Evolutionary conservation across 345 rosid genomes (phyloP), one percentile per base, ranked within the genome.

Genomic region (Sonneratia caseolaris): DNA sequence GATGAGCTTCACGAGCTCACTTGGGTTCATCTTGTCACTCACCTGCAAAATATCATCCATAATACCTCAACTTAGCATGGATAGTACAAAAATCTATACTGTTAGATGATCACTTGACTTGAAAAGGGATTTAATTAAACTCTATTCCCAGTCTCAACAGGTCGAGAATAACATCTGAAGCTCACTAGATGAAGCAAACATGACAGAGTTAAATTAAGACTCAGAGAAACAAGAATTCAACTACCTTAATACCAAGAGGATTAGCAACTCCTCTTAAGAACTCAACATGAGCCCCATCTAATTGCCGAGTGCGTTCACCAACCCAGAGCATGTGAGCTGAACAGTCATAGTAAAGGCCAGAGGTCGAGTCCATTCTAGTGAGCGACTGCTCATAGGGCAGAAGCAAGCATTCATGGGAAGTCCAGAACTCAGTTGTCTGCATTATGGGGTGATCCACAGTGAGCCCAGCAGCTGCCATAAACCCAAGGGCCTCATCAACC

Each of bases 11-110:
- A 79, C 76, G 43, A 82, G 70, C 74, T 82, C 77, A 42, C 65
- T 75, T 45, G 85, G 85, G 71, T 82, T 76, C 85, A 82, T 82
- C 79, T 82, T 82, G 71, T 82, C 83, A 71, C 85, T 82, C 43
- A 79, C 83, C 85, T 82, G 81, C 73, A 75, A 1, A 65, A 61
- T 11, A 68, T 49, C 37, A 49, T 21, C 18, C 21, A 53, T 36
- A 11, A 13, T 67, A 32, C 40, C 35, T 59, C 22, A 62, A 27
- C 14, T 47, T 13, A 47, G 43, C 43, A 1, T 40, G 9, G 43
- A 40, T 40, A 40, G 9, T 40, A 40, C 43, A 38, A 0, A 24
- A 36, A 42, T 71, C 27, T 40, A 40, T 37, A 45, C 12, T 11
- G 49, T 7, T 7, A 45, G 49, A 45, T 45, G 49, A 45, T 7